Percentiles rank a stretch among this genome's conserved stretches.
Evolutionary conservation across 1,284 basidiomycete genomes (phyloP).

Genomic region (Bothia castanella): DNA sequence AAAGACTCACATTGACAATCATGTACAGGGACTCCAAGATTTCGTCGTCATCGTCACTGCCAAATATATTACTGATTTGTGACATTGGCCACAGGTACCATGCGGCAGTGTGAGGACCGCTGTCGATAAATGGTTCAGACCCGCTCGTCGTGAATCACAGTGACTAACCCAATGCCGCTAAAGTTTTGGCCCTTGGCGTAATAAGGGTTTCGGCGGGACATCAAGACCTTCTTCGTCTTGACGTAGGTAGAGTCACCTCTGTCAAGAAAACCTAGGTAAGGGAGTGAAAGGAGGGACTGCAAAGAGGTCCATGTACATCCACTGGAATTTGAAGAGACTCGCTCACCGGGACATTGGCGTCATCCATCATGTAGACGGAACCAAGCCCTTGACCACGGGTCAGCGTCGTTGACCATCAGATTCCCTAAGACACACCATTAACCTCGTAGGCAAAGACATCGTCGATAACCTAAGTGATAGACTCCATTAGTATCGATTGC

Average conservation of each 20-base stretch:
- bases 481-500: neutral
- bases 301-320: conserved; percentile 4
- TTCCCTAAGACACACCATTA: conserved; percentile 46
- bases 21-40: conserved; percentile 58
- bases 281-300: conserved; percentile 71
- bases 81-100: conserved; percentile 83
- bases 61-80: conserved; percentile 67
- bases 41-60: conserved; percentile 66
- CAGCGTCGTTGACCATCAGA: neutral
- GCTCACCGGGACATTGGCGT: conserved; percentile 74
- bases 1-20: conserved; percentile 56
- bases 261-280: conserved; percentile 72
- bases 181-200: conserved; percentile 61
- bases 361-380: conserved; percentile 72
- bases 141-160: neutral
- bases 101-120: conserved; percentile 69
- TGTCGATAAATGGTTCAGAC: conserved; percentile 27
- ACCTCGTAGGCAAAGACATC: conserved; percentile 74
- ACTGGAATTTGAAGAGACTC: neutral
- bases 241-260: conserved; percentile 55
- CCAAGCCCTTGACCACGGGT: conserved; percentile 47
- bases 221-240: conserved; percentile 56
- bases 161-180: conserved; percentile 59
- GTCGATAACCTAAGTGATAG: conserved; percentile 45
- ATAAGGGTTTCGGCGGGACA: conserved; percentile 68